These are phyloP conservation scores for Aspergillus egyptiacus DNA, from an alignment of 495 filamentous ascomycete species.

Conservation along the genomic window DNA sequence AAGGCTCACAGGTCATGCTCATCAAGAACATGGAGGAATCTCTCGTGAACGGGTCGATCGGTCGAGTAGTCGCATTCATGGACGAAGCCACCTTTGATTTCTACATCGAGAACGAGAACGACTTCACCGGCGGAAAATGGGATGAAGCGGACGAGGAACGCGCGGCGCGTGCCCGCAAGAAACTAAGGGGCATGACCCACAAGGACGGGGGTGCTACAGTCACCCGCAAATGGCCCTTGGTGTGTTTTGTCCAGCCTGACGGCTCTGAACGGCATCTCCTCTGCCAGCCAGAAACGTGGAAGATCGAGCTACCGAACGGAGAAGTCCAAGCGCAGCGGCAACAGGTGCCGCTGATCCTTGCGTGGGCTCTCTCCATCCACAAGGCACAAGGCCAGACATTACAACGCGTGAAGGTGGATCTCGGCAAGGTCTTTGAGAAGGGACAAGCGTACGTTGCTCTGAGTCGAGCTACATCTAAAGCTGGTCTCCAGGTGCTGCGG, in stretches of 20 bases:
- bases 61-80: conserved; percentile 82
- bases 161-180: conserved; percentile 39
- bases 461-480: conserved; percentile 76
- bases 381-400: conserved; percentile 97
- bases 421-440: conserved; percentile 90
- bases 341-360: conserved; percentile 71
- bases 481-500: conserved; percentile 78
- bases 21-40: conserved; percentile 97
- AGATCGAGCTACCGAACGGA: conserved; percentile 90
- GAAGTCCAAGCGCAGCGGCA: conserved; percentile 78
- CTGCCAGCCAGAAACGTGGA: conserved; percentile 84
- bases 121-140: conserved; percentile 38
- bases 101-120: conserved; percentile 51
- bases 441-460: conserved; percentile 61
- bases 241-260: conserved; percentile 73
- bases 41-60: conserved; percentile 90
- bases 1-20: conserved; percentile 95
- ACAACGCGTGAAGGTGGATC: conserved; percentile 89
- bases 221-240: conserved; percentile 64
- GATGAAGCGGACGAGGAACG: conserved; percentile 41
- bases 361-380: conserved; percentile 96
- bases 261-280: conserved; percentile 72
- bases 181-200: conserved; percentile 41
- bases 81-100: conserved; percentile 68
- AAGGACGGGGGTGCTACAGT: conserved; percentile 29